phyloP scores from a whole-genome alignment of 768 basidiomycete species.

The Lentinula lateritia region DNA sequence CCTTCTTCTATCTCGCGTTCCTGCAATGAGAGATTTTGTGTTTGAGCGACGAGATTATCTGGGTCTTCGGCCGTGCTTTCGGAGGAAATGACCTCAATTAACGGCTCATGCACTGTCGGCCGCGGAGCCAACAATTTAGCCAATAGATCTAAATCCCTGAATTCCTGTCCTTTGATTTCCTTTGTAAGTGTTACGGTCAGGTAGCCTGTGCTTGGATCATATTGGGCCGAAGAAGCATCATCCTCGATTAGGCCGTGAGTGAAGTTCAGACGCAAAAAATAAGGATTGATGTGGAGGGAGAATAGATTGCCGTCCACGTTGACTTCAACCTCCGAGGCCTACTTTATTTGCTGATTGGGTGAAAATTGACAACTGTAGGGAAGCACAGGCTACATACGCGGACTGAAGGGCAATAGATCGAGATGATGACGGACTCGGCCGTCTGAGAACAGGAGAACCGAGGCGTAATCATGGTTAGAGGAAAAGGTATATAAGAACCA shows the following conservation, averaged over 20 bases:
- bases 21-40: slow-evolving; percentile 44
- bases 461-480: slow-evolving; percentile 63
- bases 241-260: slow-evolving; percentile 60
- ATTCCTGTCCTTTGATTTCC: slow-evolving; percentile 56
- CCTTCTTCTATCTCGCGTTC: slow-evolving; percentile 59
- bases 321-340: slow-evolving; percentile 82
- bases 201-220: slow-evolving; percentile 76
- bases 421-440: slow-evolving; percentile 44
- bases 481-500: slow-evolving; percentile 1
- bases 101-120: slow-evolving; percentile 24
- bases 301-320: slow-evolving; percentile 66
- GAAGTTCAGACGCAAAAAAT: slow-evolving; percentile 79
- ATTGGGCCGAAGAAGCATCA: slow-evolving; percentile 64
- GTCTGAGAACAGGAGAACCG: slow-evolving; percentile 68
- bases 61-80: slow-evolving; percentile 26
- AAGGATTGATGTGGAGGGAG: slow-evolving; percentile 76
- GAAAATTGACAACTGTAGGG: background rate
- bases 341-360: slow-evolving; percentile 21
- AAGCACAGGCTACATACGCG: slow-evolving; percentile 39
- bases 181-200: slow-evolving; percentile 73
- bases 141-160: slow-evolving; percentile 74
- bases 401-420: slow-evolving; percentile 67
- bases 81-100: slow-evolving; percentile 57
- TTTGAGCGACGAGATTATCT: slow-evolving; percentile 35
- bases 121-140: slow-evolving; percentile 73